A percentile compares a stretch with the other conserved stretches of the same genome.
Evolutionary conservation across 768 basidiomycete genomes (phyloP).

Genomic region (Lentinula boryana): DNA sequence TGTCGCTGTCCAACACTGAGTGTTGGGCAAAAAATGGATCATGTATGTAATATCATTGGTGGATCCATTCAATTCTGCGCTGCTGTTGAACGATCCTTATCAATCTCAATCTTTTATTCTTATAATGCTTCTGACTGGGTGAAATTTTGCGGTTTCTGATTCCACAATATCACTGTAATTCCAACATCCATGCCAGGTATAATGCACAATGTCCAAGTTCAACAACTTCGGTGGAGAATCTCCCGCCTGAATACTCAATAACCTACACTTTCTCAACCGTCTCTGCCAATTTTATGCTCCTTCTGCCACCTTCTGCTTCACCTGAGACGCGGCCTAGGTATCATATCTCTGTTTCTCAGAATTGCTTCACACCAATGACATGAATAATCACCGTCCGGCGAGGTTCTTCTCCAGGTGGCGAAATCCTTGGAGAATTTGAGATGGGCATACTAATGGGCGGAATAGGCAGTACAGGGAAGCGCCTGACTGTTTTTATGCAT

Average conservation of each 20-base stretch:
- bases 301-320: constrained; percentile 15
- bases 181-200: not conserved
- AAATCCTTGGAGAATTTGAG: constrained; percentile 30
- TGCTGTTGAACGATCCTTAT: no score
- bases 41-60: no score
- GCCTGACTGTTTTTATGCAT: not conserved
- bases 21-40: no score
- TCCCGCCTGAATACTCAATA: not conserved
- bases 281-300: constrained; percentile 13
- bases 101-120: no score
- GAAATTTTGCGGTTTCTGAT: no score
- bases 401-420: constrained; percentile 21
- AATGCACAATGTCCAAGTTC: not conserved
- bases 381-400: constrained; percentile 26
- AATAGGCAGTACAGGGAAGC: not conserved
- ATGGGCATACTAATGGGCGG: constrained; percentile 10
- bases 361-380: constrained; percentile 29
- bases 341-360: constrained; percentile 25
- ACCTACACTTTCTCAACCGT: constrained; percentile 1
- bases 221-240: not conserved
- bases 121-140: no score
- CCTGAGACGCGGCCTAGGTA: constrained; percentile 20
- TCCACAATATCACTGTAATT: no score
- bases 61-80: no score
- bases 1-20: no score